These are phyloP conservation scores for Pulveroboletus sp. DNA, from an alignment of 768 basidiomycete species.

Conservation along the genomic window DNA sequence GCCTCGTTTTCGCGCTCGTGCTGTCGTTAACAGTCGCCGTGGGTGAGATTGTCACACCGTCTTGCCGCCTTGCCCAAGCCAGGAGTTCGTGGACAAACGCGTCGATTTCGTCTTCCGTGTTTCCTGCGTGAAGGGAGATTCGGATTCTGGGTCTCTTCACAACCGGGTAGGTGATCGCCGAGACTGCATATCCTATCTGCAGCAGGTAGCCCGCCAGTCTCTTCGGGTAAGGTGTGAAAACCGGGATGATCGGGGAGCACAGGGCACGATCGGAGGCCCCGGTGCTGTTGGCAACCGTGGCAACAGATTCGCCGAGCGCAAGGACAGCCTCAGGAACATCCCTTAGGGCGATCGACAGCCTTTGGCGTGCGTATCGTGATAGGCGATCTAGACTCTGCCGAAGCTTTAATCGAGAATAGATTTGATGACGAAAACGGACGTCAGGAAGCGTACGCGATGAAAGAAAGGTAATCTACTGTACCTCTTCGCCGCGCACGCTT, in stretches of 20 bases:
- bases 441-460: neutral
- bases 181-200: slow-evolving; percentile 12
- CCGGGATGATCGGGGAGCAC: slow-evolving; percentile 19
- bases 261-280: neutral
- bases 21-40: neutral
- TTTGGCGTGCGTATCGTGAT: slow-evolving; percentile 13
- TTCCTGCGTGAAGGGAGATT: slow-evolving; percentile 14
- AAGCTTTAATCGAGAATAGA: slow-evolving; percentile 8
- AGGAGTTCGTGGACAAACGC: slow-evolving; percentile 4
- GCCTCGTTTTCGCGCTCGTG: slow-evolving; percentile 5
- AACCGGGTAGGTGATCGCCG: slow-evolving; percentile 9
- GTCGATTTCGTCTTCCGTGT: slow-evolving; percentile 18
- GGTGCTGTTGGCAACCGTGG: neutral
- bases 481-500: slow-evolving; percentile 15
- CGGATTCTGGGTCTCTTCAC: slow-evolving; percentile 17
- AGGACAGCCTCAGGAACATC: slow-evolving; percentile 7
- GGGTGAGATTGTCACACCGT: neutral
- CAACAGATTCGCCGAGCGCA: neutral
- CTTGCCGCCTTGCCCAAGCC: slow-evolving; percentile 8
- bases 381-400: slow-evolving; percentile 6
- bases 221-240: slow-evolving; percentile 10
- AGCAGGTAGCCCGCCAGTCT: slow-evolving; percentile 13
- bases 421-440: neutral
- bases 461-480: slow-evolving; percentile 1
- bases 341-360: slow-evolving; percentile 1